These are phyloP conservation scores for Ganoderma sinense DNA, from an alignment of 1,284 basidiomycete genomes.

Conservation along the genomic window DNA sequence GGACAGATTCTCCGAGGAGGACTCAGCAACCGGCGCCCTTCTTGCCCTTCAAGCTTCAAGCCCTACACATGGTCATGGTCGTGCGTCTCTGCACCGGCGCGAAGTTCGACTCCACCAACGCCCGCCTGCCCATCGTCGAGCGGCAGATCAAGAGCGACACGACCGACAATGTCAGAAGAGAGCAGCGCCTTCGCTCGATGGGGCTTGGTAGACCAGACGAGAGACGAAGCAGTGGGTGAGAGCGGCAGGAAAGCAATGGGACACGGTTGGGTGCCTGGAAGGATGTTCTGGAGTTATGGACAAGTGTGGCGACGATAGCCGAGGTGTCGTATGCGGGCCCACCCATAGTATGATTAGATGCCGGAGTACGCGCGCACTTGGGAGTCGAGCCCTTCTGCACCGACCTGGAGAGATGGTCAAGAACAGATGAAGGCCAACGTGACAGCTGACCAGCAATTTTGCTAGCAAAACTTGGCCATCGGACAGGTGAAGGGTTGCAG, in stretches of 20 bases:
- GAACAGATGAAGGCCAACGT: constrained; percentile 7
- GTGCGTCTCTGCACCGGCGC: constrained; percentile 71
- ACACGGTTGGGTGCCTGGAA: constrained; percentile 72
- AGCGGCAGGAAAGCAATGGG: constrained; percentile 94
- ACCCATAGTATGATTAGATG: constrained; percentile 91
- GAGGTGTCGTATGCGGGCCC: constrained; percentile 92
- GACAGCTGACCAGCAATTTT: constrained; percentile 67
- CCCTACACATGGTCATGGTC: constrained; percentile 61
- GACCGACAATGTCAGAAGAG: constrained; percentile 65
- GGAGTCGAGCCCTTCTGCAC: constrained; percentile 95
- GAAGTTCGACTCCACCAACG: constrained; percentile 52
- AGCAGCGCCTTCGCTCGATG: constrained; percentile 79
- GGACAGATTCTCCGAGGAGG: constrained; percentile 28
- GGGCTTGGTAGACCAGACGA: constrained; percentile 96
- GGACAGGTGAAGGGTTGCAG: constrained; percentile 83
- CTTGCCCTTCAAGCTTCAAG: constrained; percentile 34
- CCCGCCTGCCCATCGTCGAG: constrained; percentile 48
- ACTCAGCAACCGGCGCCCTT: constrained; percentile 24
- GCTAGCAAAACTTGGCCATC: constrained; percentile 52
- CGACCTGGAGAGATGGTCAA: constrained; percentile 62
- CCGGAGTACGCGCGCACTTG: constrained; percentile 90
- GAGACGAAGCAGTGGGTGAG: constrained; percentile 81
- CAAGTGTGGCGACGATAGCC: constrained; percentile 91
- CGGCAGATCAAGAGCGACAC: constrained; percentile 71
- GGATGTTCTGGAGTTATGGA: constrained; percentile 66